A percentile compares a stretch with the other conserved stretches of the same genome.
Conservation (phyloP, 805 yeast species). For the Candida pseudoglaebosa region DNA sequence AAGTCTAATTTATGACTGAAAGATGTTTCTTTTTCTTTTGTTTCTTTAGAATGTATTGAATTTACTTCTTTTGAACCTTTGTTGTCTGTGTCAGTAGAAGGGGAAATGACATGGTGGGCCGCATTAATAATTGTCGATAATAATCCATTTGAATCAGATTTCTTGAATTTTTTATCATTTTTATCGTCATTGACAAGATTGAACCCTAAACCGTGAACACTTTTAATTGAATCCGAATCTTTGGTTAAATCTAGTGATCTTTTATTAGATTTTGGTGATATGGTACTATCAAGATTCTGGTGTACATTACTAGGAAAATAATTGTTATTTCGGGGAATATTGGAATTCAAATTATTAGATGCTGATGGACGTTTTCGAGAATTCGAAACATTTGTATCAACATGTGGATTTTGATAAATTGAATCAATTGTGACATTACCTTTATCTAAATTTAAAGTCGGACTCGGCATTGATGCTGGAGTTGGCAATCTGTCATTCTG, state of each 20-base stretch:
- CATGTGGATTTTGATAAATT: not conserved
- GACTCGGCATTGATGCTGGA: not conserved
- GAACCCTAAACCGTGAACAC: not conserved
- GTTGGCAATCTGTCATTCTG: not conserved
- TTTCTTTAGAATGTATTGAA: conserved; percentile 1
- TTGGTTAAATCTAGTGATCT: not conserved
- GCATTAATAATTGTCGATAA: conserved; percentile 42
- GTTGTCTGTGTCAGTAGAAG: conserved; percentile 1
- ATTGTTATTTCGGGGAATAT: no score
- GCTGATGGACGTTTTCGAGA: not conserved
- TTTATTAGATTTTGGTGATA: not conserved
- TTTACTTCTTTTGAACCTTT: conserved; percentile 1
- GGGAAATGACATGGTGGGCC: conserved; percentile 41
- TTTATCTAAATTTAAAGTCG: not conserved
- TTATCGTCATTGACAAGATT: not conserved
- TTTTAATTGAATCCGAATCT: not conserved
- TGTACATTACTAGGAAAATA: no score
- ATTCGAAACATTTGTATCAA: not conserved
- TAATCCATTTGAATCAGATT: conserved; percentile 27
- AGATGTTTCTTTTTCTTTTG: conserved; percentile 12
- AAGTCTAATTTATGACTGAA: conserved; percentile 23
- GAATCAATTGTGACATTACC: not conserved
- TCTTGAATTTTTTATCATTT: not conserved
- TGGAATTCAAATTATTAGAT: no score
- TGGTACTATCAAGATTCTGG: no score